Evolutionary conservation across 2,329 filamentous ascomycete genomes (phyloP), one percentile per base, ranked within the genome.

Genomic region (Cladophialophora exuberans): DNA sequence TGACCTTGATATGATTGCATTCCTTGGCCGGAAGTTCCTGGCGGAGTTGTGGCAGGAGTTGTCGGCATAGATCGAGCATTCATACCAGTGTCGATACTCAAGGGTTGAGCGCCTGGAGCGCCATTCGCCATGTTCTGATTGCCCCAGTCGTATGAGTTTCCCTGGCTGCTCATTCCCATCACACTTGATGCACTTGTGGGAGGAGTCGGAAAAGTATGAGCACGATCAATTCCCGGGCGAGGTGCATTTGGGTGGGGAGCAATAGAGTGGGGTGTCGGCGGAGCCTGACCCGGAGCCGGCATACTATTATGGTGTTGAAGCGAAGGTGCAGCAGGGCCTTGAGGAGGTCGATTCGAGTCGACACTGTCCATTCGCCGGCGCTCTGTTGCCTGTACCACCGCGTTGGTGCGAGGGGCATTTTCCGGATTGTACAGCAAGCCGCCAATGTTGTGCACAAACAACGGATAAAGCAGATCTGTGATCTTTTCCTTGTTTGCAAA

Each of bases 401-500:
- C 86, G 72, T 87, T 91, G 42, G 87, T 90, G 64, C 90, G 81
- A 62, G 77, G 88, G 69, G 91, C 88, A 70, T 97, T 97, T 35
- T 89, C 87, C 0, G 94, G 93, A 70, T 97, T 93, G 72, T 97
- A 97, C 45, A 97, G 82, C 62, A 97, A 80, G 54, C 90, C 88
- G 57, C 90, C 90, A 69, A 97, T 97, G 74, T 97, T 96, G 74
- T 97, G 92, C 33, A 97, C 94, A 71, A 99, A 99, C 44, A 99
- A 79, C 48, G 94, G 94, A 72, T 97, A 99, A 51, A 97, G 77
- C 43, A 92, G 78, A 74, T 97, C 93, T 0, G 94, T 97, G 62
- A 97, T 99, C 77, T 97, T 97, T 74, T 99, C 94, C 81, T 97
- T 97, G 78, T 99, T 99, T 62, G 94, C 94, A 70, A 99, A 97